Evolutionary conservation across 495 filamentous ascomycete species (phyloP).

Genomic region (Niebla homalea): DNA sequence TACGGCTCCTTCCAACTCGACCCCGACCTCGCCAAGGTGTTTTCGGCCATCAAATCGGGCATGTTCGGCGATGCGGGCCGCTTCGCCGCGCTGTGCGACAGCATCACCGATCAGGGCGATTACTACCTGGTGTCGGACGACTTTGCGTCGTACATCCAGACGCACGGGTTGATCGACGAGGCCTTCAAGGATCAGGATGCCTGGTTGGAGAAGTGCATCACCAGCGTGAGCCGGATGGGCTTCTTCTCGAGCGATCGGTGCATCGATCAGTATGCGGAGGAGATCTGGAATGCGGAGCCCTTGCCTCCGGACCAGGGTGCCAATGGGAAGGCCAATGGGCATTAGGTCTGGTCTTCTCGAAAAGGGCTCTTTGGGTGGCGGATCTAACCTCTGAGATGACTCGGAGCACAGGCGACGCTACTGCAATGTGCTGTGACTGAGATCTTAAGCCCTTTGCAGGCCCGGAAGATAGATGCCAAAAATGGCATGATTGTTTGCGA

Average conservation of each 20-base stretch:
- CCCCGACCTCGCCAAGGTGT: constrained; percentile 61
- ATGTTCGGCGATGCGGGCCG: constrained; percentile 63
- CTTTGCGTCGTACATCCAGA: constrained; percentile 84
- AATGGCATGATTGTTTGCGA: too few species aligned
- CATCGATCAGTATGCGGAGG: constrained; percentile 94
- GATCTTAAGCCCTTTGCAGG: too few species aligned
- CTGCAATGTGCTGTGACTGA: too few species aligned
- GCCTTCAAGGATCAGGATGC: constrained; percentile 81
- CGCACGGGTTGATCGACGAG: constrained; percentile 79
- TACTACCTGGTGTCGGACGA: constrained; percentile 97
- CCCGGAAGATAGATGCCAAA: too few species aligned
- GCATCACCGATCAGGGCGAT: constrained; percentile 84
- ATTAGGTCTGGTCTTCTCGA: neutral
- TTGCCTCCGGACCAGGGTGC: constrained; percentile 27
- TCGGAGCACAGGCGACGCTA: too few species aligned
- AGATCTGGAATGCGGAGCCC: constrained; percentile 92
- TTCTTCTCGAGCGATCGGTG: constrained; percentile 96
- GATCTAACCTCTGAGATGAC: neutral
- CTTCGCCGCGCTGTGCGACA: constrained; percentile 68
- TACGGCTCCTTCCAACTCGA: constrained; percentile 72
- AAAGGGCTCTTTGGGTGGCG: neutral
- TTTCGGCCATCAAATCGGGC: constrained; percentile 61
- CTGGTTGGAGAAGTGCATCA: constrained; percentile 83
- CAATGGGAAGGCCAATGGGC: neutral
- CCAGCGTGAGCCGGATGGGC: constrained; percentile 80